Percentiles rank a stretch among this genome's conserved stretches.
phyloP scores from a whole-genome alignment of 2,329 filamentous ascomycete species.

The Epichloe coenophiala region DNA sequence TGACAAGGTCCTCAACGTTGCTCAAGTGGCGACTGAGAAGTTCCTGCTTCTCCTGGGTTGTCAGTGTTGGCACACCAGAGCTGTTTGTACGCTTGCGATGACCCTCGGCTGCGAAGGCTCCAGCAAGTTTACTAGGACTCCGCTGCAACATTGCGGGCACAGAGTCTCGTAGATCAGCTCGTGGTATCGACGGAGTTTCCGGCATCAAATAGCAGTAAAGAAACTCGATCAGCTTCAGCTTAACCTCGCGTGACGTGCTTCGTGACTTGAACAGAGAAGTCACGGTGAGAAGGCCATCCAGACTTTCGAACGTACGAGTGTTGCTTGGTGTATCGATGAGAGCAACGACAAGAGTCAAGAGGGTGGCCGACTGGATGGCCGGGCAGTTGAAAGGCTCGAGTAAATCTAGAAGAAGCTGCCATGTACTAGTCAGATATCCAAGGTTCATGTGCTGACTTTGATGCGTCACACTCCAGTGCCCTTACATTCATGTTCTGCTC shows the following conservation, averaged over 20 bases:
- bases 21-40: conserved; percentile 64
- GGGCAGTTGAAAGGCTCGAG: conserved; percentile 87
- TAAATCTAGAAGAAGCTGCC: conserved; percentile 77
- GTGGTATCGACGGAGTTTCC: conserved; percentile 52
- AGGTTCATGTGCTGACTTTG: not conserved
- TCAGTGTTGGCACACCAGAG: conserved; percentile 35
- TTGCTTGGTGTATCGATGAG: conserved; percentile 78
- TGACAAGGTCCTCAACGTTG: conserved; percentile 74
- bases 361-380: conserved; percentile 77
- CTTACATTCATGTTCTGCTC: conserved; percentile 89
- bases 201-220: conserved; percentile 98
- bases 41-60: conserved; percentile 69
- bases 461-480: not conserved
- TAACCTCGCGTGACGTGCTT: conserved; percentile 74
- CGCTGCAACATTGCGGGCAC: conserved; percentile 44
- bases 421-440: not conserved
- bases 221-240: conserved; percentile 89
- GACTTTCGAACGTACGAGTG: conserved; percentile 79
- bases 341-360: conserved; percentile 80
- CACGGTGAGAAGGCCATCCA: conserved; percentile 83
- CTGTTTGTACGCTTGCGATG: conserved; percentile 21
- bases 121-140: conserved; percentile 54
- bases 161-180: conserved; percentile 30
- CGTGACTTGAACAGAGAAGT: conserved; percentile 88
- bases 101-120: conserved; percentile 32